Conservation (phyloP, 495 filamentous ascomycete genomes). For the Trypethelium eluteriae region DNA sequence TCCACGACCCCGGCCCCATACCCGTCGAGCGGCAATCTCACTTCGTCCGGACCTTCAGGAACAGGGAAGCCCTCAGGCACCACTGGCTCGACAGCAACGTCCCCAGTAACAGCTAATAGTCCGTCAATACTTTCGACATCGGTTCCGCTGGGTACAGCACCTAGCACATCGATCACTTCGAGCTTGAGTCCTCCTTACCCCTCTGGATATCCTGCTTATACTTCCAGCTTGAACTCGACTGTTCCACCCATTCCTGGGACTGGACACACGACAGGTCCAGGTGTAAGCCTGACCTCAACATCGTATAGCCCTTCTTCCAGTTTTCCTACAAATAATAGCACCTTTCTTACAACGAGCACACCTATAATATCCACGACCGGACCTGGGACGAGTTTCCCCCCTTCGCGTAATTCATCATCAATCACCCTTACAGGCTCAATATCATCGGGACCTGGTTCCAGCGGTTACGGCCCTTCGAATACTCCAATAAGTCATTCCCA, state of each 20-base stretch:
- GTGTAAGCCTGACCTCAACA: background rate
- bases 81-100: background rate
- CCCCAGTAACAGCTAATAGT: background rate
- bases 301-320: background rate
- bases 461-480: background rate
- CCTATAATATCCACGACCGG: background rate
- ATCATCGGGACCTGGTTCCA: background rate
- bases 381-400: background rate
- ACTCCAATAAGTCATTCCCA: background rate
- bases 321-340: background rate
- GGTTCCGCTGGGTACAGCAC: background rate
- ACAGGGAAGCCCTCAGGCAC: background rate
- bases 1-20: background rate
- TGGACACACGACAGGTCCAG: background rate
- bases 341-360: background rate
- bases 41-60: background rate
- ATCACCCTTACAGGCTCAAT: background rate
- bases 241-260: background rate
- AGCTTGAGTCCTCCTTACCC: background rate
- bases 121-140: background rate
- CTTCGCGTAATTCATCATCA: background rate
- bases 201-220: too few species aligned
- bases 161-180: background rate
- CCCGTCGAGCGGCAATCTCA: background rate
- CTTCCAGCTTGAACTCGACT: background rate